These are phyloP conservation scores for Diddensiella transvaalensis DNA, from an alignment of 805 yeast species.

Conservation along the genomic window DNA sequence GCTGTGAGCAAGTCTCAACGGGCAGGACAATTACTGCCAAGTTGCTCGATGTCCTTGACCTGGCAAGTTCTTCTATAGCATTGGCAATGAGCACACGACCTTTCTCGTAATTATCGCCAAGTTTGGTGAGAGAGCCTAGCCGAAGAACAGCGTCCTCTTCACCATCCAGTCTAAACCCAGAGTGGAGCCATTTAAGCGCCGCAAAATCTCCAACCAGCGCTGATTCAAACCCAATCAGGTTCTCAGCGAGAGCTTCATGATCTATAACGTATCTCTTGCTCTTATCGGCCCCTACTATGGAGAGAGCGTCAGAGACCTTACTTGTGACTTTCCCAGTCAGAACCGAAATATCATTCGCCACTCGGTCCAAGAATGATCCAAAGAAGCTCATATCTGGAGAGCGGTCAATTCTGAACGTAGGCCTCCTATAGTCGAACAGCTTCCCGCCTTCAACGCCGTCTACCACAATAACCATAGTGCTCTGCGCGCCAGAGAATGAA, in stretches of 20 bases:
- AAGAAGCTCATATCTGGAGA: conserved; percentile 12
- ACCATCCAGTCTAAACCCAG: neutral
- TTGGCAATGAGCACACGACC: neutral
- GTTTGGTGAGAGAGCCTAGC: neutral
- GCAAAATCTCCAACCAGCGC: neutral
- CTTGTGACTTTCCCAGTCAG: conserved; percentile 3
- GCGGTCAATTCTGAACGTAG: conserved; percentile 19
- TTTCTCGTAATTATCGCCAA: neutral
- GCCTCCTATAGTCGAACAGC: conserved; percentile 1
- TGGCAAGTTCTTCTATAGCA: neutral
- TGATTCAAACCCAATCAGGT: neutral
- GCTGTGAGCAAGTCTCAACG: neutral
- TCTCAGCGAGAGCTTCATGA: neutral
- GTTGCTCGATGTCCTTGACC: neutral
- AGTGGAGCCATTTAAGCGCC: neutral
- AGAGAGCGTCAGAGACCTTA: neutral
- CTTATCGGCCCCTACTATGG: neutral
- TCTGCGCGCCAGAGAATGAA: conserved; percentile 1
- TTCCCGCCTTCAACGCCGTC: conserved; percentile 17
- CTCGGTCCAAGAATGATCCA: conserved; percentile 9
- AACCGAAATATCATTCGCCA: conserved; percentile 10
- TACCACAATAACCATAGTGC: conserved; percentile 22
- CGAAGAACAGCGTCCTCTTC: neutral
- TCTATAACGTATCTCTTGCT: neutral
- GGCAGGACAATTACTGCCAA: neutral